Evolutionary conservation across 257 asterid species (phyloP), one percentile per base, ranked within the genome.

Genomic region (Ilex asprella): DNA sequence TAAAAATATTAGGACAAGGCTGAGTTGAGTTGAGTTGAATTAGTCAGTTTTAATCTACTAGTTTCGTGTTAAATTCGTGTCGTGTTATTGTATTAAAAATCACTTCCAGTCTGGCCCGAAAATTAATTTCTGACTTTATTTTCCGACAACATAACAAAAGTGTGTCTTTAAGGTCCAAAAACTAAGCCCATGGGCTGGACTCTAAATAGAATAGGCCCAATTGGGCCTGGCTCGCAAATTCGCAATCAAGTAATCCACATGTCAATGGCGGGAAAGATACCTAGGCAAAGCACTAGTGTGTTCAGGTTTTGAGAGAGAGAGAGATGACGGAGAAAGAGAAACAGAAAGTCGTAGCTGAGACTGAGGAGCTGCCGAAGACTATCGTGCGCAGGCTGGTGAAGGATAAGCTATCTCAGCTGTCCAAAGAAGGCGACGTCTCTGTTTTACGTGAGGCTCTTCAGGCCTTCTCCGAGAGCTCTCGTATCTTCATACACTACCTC

Each of bases 341-440:
- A 60, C 87, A 80, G 61, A 73, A 70, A 50, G 84, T 68, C 39
- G 76, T 73, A 6, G 67, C 76, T 27, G 94, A 75, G 16, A 67
- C 75, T 63, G 96, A 93, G 73, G 84, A 76, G 79, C 87, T 93
- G 66, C 99, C 99, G 10, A 89, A 85, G 86, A 68, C 96, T 62
- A 85, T 93, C 50, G 92, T 89, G 67, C 93, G 97, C 68, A 83
- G 96, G 29, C 65, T 93, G 74, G 96, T 93, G 69, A 89, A 87
- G 88, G 94, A 93, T 21, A 93, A 84, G 76, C 90, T 93, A 2
- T 85, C 99, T 9, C 88, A 82, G 71, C 81, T 93, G 63, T 82
- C 96, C 41, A 15, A 74, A 69, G 82, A 76, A 67, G 71, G 72
- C 68, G 97, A 93, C 10, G 68, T 93, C 52, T 65, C 84, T 11